A percentile compares a stretch with the other conserved stretches of the same genome.
These are phyloP conservation scores for Populus pruinosa DNA, from an alignment of 345 rosid species.

Conservation along the genomic window DNA sequence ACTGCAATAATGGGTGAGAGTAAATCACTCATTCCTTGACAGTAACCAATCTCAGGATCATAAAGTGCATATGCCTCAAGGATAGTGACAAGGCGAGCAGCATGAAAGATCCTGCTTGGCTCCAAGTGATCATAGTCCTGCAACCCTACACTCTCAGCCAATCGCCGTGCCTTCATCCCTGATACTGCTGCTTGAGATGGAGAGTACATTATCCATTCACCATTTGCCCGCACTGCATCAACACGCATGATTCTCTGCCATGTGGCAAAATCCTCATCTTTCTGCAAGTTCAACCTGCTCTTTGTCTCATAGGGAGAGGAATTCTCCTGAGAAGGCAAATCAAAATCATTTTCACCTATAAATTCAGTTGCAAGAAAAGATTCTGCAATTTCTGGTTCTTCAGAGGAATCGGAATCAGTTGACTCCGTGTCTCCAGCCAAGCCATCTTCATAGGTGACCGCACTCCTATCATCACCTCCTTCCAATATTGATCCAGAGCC, in stretches of 20 bases:
- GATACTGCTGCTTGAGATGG: slow-evolving; percentile 67
- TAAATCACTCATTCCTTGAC: slow-evolving; percentile 98
- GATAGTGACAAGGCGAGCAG: slow-evolving; percentile 78
- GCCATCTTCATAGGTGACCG: slow-evolving; percentile 42
- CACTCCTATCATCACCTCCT: slow-evolving; percentile 45
- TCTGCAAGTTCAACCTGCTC: slow-evolving; percentile 26
- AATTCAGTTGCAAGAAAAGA: slow-evolving; percentile 39
- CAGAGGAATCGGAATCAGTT: slow-evolving; percentile 53
- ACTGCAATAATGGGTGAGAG: slow-evolving; percentile 76
- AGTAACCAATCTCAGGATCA: slow-evolving; percentile 49
- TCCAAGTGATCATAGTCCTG: slow-evolving; percentile 78
- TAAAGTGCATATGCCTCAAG: slow-evolving; percentile 88
- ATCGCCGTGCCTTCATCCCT: slow-evolving; percentile 45
- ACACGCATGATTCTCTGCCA: slow-evolving; percentile 93
- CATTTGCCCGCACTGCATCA: slow-evolving; percentile 85
- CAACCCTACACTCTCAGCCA: slow-evolving; percentile 68
- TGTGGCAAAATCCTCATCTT: slow-evolving; percentile 71
- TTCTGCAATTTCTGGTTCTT: slow-evolving; percentile 40
- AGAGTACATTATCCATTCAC: slow-evolving; percentile 69
- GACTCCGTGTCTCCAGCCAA: slow-evolving; percentile 49
- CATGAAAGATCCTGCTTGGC: slow-evolving; percentile 73
- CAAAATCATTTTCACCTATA: slow-evolving; percentile 25
- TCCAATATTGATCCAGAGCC: slow-evolving; percentile 29
- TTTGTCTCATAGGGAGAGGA: slow-evolving; percentile 30
- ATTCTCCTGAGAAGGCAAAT: slow-evolving; percentile 32